Base-by-base conservation (phyloP, 257 asterid species). In the Salvia splendens region DNA sequence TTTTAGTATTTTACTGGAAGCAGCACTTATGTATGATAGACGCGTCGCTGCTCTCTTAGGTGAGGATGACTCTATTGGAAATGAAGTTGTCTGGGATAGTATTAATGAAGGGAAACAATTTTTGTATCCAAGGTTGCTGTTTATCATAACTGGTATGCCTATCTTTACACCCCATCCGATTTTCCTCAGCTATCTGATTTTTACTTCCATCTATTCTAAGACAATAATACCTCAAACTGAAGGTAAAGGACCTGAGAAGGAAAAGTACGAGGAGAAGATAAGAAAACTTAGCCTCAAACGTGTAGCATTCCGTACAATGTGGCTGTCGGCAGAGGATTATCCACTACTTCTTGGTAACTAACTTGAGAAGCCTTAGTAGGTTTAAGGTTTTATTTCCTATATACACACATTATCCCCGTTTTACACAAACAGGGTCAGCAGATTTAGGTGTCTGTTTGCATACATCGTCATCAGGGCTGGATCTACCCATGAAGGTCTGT, bases 211-310 rank as follows among this genome's bases (percentile, higher is more conserved):
- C 54, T 43, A 49, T 45, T 68, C 64, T 43, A 14, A 68, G 45
- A 54, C 46, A 49, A 20, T 60, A 9, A 62, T 61, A 28, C 54
- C 30, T 24, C 30, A 60, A 55, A 51, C 14, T 77, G 80, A 72
- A 93, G 99, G 99, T 45, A 93, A 93, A 82, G 99, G 99, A 58
- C 97, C 99, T 67, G 96, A 93, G 79, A 93, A 91, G 84, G 96
- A 90, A 78, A 93, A 88, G 73, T 93, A 93, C 64, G 97, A 93
- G 79, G 79, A 85, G 53, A 93, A 79, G 69, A 83, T 93, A 67
- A 83, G 81, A 80, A 93, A 84, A 73, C 87, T 93, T 63, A 86
- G 79, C 70, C 95, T 88, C 51, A 88, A 82, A 74, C 96, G 99
- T 42, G 96, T 90, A 11, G 96, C 99, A 62, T 88, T 88, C 73